phyloP scores from a whole-genome alignment of 441 rosid genomes.

The Geranium incanum region DNA sequence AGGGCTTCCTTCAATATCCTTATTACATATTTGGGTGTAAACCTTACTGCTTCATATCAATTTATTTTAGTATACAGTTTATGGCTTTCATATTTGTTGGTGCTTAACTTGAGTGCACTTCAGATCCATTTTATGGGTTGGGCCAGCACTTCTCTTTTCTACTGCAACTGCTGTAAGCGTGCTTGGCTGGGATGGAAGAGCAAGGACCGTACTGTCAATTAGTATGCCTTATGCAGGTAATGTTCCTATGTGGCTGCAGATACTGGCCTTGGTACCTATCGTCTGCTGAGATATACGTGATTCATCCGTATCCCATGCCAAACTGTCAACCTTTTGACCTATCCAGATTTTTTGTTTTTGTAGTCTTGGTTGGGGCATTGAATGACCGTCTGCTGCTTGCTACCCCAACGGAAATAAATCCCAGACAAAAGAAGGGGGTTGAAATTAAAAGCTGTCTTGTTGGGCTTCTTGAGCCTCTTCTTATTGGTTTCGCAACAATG shows the following conservation, averaged over 20 bases:
- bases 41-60: constrained; percentile 9
- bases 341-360: constrained; percentile 24
- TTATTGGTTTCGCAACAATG: constrained; percentile 96
- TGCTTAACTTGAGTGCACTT: constrained; percentile 64
- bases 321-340: constrained; percentile 18
- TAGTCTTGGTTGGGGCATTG: constrained; percentile 90
- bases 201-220: constrained; percentile 75
- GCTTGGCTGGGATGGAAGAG: constrained; percentile 98
- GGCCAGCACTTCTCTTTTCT: constrained; percentile 94
- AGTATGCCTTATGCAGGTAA: constrained; percentile 89
- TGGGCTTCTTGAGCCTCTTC: constrained; percentile 96
- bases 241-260: constrained; percentile 17
- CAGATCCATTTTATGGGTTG: constrained; percentile 97
- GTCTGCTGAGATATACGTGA: neutral
- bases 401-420: constrained; percentile 77
- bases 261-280: neutral
- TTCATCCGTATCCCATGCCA: constrained; percentile 8
- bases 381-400: constrained; percentile 91
- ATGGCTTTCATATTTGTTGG: constrained; percentile 24
- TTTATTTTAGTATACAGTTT: constrained; percentile 4
- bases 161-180: constrained; percentile 75
- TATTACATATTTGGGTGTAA: constrained; percentile 14
- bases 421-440: constrained; percentile 78
- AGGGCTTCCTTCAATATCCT: constrained; percentile 98
- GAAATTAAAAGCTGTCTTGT: constrained; percentile 92